Evolutionary conservation across 1,284 basidiomycete genomes (phyloP), one percentile per base, ranked within the genome.

Genomic region (Leccinum holopus): DNA sequence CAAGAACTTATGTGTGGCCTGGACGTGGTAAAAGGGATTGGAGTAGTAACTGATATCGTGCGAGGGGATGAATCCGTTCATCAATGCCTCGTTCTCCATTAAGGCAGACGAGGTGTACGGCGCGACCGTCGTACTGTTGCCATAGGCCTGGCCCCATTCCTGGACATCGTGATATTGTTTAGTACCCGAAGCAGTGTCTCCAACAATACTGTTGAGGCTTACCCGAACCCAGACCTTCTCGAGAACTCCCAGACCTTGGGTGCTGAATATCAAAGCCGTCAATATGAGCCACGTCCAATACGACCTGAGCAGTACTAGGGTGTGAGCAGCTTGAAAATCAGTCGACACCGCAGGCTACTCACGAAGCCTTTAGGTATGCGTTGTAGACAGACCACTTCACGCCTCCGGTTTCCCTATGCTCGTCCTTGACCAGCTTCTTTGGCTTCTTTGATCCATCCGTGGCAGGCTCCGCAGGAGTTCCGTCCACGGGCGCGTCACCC

Each of bases 371-470:
- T 62, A 90, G 76, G 70, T 90, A 90, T 1, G 84, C 80, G 57
- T 83, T 82, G 69, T 90, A 90, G 49, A 88, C 85, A 7, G 73
- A 69, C 82, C 83, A 85, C 67, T 87, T 87, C 64, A 90, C 88
- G 49, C 81, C 80, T 1, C 88, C 88, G 5, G 78, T 79, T 44
- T 85, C 82, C 18, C 88, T 75, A 60, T 84, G 82, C 68, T 87
- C 86, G 32, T 82, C 84, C 62, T 83, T 81, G 32, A 87, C 71
- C 21, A 86, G 67, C 67, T 84, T 86, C 65, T 81, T 74, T 1
- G 82, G 78, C 61, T 80, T 79, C 73, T 82, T 81, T 1, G 67
- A 63, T 5, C 28, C 57, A n/a, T 60, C 63, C 56, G 56, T 62
- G 57, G 51, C 55, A 25, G 60, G 59, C 1, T 63, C 60, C 59